These are phyloP conservation scores for Salvia rosmarinus DNA, from an alignment of 257 asterid genomes.

Conservation along the genomic window DNA sequence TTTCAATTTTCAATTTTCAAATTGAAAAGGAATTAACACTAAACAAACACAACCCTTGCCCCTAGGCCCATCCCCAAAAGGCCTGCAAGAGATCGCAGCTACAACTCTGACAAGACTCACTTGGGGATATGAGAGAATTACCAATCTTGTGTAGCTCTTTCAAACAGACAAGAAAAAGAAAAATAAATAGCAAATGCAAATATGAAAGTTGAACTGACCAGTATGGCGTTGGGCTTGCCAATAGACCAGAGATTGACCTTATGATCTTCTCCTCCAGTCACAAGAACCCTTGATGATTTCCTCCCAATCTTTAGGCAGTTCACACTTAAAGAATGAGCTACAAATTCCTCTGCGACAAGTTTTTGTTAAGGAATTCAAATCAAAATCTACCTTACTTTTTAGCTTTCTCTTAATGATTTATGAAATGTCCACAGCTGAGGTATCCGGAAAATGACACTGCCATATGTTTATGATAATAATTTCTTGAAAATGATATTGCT, in stretches of 20 bases:
- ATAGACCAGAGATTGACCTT: slow-evolving; percentile 98
- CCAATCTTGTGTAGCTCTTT: slow-evolving; percentile 17
- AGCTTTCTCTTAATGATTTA: neutral
- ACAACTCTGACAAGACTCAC: slow-evolving; percentile 17
- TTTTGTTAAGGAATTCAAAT: slow-evolving; percentile 61
- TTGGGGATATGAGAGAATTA: slow-evolving; percentile 19
- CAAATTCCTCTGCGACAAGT: slow-evolving; percentile 82
- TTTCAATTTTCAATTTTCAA: slow-evolving; percentile 3
- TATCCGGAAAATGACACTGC: slow-evolving; percentile 19
- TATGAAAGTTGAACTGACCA: slow-evolving; percentile 62
- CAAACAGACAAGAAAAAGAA: neutral
- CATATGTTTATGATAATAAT: slow-evolving; percentile 10
- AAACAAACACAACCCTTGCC: slow-evolving; percentile 23
- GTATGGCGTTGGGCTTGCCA: slow-evolving; percentile 95
- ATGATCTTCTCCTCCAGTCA: slow-evolving; percentile 99
- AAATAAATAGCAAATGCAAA: slow-evolving; percentile 17
- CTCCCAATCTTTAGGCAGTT: slow-evolving; percentile 97
- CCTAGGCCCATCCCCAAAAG: slow-evolving; percentile 17
- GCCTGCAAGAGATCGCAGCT: slow-evolving; percentile 18
- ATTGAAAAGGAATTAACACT: neutral
- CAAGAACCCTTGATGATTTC: slow-evolving; percentile 91
- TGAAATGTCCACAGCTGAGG: slow-evolving; percentile 21
- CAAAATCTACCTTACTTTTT: slow-evolving; percentile 11
- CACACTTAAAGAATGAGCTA: slow-evolving; percentile 93
- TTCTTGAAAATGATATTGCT: slow-evolving; percentile 19